Conservation (phyloP, 371 early-diverging fungal genomes). For the Mucor circinelloides region DNA sequence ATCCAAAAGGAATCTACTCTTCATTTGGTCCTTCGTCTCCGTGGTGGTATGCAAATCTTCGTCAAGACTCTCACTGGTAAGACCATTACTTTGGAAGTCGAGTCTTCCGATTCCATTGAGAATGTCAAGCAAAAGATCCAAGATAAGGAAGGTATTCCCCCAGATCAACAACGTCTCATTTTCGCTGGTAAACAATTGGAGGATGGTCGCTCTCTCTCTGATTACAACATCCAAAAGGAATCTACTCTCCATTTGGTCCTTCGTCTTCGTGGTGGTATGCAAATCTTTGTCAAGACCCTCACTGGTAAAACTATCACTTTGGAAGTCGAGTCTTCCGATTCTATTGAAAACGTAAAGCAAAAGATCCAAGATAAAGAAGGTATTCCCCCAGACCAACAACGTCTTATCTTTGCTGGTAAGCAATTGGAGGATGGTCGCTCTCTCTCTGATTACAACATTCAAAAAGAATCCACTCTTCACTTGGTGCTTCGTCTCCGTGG, state of each 20-base stretch:
- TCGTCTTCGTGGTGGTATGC: slow-evolving; percentile 93
- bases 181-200: slow-evolving; percentile 99
- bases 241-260: slow-evolving; percentile 97
- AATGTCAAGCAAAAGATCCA: slow-evolving; percentile 98
- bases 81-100: slow-evolving; percentile 98
- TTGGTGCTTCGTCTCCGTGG: slow-evolving; percentile 96
- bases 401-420: slow-evolving; percentile 98
- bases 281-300: slow-evolving; percentile 83
- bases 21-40: slow-evolving; percentile 94
- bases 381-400: slow-evolving; percentile 99
- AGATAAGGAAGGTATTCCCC: slow-evolving; percentile 91
- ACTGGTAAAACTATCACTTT: slow-evolving; percentile 89
- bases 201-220: slow-evolving; percentile 85
- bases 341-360: slow-evolving; percentile 95
- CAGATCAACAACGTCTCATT: slow-evolving; percentile 99
- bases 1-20: slow-evolving; percentile 95
- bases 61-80: slow-evolving; percentile 99
- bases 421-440: slow-evolving; percentile 97
- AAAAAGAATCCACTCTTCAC: slow-evolving; percentile 96
- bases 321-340: slow-evolving; percentile 93
- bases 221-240: slow-evolving; percentile 90
- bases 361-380: slow-evolving; percentile 98
- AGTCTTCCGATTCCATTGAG: slow-evolving; percentile 87
- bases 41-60: slow-evolving; percentile 89
- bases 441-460: slow-evolving; percentile 81